Evolutionary conservation across 108 stramenopile species (phyloP), one percentile per base, ranked within the genome.

Genomic region (Cyclotella distinguenda): DNA sequence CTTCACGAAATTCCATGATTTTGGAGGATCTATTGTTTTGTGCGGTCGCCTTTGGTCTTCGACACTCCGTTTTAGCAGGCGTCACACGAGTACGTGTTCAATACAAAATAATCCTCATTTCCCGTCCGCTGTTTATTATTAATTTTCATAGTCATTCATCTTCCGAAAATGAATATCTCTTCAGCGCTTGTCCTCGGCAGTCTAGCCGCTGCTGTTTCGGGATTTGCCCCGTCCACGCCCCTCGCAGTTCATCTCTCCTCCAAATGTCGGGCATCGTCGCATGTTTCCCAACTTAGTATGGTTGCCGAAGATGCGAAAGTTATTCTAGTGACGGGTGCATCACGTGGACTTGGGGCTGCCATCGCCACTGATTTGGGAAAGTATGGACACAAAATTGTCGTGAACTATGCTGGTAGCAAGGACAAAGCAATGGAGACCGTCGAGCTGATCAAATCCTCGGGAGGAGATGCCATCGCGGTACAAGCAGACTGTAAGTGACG

Each of bases 281-380:
- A 66, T 21, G 62, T 67, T 44, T 68, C 71, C 49, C 67, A 75
- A 46, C 66, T 91, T 22, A 68, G 71, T 46, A 88, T 91, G 90
- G 86, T 90, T 18, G 90, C 87, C 32, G 87, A 89, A 27, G 83
- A 88, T 64, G 86, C 90, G 66, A 91, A 91, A 70, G 90, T 91
- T 60, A 64, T 73, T 57, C 68, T 95, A 39, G 96, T 95, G n/a
- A 97, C 96, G 22, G 96, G 96, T 57, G 90, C 95, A 23, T 93
- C 91, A 26, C 88, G 96, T 45, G 97, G 97, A 27, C 81, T 98
- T 22, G 97, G 97, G 70, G 78, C 78, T 35, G 79, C 97, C 16
- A 96, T 97, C 81, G 97, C 97, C 16, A 61, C 89, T 47, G 93
- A 93, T 12, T 78, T 97, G 54, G 97, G 93, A 59, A 79, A 81